A percentile compares a stretch with the other conserved stretches of the same genome.
Evolutionary conservation across 305 asterid species (phyloP).

Genomic region (Euphrasia arctica): DNA sequence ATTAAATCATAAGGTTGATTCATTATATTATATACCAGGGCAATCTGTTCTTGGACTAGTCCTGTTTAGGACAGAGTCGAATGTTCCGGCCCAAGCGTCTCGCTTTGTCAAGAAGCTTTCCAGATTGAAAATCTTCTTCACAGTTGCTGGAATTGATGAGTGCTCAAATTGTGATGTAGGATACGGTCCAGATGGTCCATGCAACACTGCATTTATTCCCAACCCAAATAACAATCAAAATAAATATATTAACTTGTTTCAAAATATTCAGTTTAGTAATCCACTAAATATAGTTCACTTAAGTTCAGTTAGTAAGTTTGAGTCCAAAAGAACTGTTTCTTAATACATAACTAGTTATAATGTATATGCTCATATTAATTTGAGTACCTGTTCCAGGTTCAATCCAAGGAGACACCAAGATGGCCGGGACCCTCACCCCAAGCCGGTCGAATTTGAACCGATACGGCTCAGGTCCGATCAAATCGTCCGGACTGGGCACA

Average conservation of each 20-base stretch:
- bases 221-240: neutral
- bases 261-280: too few relatives aligned
- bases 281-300: too few relatives aligned
- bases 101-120: slow-evolving; percentile 62
- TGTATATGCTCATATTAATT: neutral
- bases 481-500: slow-evolving; percentile 73
- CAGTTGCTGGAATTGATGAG: slow-evolving; percentile 82
- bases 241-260: neutral
- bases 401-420: slow-evolving; percentile 79
- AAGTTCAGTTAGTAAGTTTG: too few relatives aligned
- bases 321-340: too few relatives aligned
- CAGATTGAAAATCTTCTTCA: slow-evolving; percentile 65
- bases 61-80: slow-evolving; percentile 51
- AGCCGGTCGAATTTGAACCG: slow-evolving; percentile 65
- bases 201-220: slow-evolving; percentile 46
- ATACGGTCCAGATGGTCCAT: slow-evolving; percentile 70
- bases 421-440: slow-evolving; percentile 81
- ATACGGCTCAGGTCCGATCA: slow-evolving; percentile 64
- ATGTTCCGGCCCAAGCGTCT: slow-evolving; percentile 88
- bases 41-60: slow-evolving; percentile 68
- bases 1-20: neutral
- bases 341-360: neutral
- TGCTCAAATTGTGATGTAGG: slow-evolving; percentile 80
- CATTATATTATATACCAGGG: slow-evolving; percentile 34
- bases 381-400: slow-evolving; percentile 63